phyloP scores from a whole-genome alignment of 441 rosid species.

The Gossypium davidsonii region DNA sequence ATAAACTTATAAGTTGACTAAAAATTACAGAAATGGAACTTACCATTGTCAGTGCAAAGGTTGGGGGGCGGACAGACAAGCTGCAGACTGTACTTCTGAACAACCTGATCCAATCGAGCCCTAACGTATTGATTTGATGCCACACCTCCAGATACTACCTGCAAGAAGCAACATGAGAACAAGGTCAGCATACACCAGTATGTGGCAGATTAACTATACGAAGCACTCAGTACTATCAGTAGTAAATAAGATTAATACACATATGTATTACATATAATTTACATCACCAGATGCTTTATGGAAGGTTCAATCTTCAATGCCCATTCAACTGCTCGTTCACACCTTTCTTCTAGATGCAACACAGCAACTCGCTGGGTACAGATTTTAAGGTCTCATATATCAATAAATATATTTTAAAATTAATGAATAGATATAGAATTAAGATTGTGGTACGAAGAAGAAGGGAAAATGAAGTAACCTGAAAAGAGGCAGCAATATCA shows the following conservation, averaged over 20 bases:
- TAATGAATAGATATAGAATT: neutral
- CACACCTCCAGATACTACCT: conserved; percentile 97
- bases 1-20: neutral
- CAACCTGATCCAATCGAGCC: conserved; percentile 51
- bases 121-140: conserved; percentile 82
- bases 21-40: conserved; percentile 6
- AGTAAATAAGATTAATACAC: neutral
- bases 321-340: conserved; percentile 89
- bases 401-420: neutral
- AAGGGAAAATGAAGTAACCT: conserved; percentile 34
- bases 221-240: conserved; percentile 9
- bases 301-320: conserved; percentile 82
- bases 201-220: conserved; percentile 7
- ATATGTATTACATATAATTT: neutral
- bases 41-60: conserved; percentile 95
- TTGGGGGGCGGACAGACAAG: conserved; percentile 82
- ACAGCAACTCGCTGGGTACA: conserved; percentile 77
- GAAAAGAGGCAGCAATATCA: conserved; percentile 92
- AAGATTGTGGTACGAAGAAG: neutral
- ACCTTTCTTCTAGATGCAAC: conserved; percentile 86
- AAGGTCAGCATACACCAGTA: conserved; percentile 10
- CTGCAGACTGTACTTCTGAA: conserved; percentile 53
- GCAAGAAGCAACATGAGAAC: conserved; percentile 15
- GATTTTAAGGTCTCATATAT: conserved; percentile 1
- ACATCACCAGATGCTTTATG: conserved; percentile 60